phyloP scores from a whole-genome alignment of 352 stramenopile genomes.

The Globisporangium heterothallicum region DNA sequence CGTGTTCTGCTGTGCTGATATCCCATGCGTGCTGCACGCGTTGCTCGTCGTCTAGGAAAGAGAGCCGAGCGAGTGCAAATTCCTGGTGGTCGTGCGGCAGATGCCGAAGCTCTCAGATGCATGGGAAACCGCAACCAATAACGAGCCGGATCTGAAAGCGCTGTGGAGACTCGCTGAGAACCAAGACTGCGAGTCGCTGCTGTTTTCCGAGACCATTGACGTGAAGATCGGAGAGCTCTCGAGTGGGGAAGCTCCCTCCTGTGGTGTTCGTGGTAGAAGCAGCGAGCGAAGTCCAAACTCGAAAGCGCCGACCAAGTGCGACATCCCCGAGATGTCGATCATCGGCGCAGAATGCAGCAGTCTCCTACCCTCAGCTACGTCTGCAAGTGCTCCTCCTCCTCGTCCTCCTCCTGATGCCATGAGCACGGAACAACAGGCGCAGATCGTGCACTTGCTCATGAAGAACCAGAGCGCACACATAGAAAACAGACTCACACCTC shows the following conservation, averaged over 20 bases:
- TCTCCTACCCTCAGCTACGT: no score
- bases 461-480: constrained; percentile 30
- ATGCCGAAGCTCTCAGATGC: not conserved
- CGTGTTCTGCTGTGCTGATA: not conserved
- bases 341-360: no score
- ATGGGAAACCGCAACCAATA: not conserved
- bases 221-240: not conserved
- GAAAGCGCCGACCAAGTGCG: not conserved
- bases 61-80: constrained; percentile 26
- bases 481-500: constrained; percentile 19
- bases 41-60: constrained; percentile 13
- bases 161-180: constrained; percentile 24
- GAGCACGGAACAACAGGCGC: constrained; percentile 7
- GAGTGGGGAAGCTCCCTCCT: not conserved
- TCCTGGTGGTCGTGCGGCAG: constrained; percentile 21
- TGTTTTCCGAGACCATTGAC: constrained; percentile 31
- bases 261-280: not conserved
- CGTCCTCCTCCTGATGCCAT: no score
- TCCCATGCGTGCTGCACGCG: not conserved
- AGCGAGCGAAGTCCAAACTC: not conserved
- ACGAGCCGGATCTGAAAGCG: constrained; percentile 15
- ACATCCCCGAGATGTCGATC: no score
- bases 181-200: constrained; percentile 14
- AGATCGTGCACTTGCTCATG: constrained; percentile 35
- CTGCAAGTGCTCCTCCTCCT: no score